Conservation (phyloP, 331 rosid genomes). For the Arachis monticola region DNA sequence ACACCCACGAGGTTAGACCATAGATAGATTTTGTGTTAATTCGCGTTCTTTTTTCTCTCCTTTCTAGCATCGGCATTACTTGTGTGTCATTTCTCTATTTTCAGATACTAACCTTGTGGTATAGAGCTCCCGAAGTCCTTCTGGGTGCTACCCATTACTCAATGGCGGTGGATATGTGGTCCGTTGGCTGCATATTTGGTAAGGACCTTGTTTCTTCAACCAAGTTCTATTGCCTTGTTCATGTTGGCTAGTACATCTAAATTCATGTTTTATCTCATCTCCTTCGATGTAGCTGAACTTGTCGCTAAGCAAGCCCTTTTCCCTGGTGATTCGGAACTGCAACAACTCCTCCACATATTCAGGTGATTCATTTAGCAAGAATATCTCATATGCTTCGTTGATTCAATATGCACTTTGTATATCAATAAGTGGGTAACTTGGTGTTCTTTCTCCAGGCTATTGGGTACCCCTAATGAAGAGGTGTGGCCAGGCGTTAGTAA, state of each 20-base stretch:
- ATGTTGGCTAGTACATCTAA: neutral
- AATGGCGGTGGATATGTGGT: conserved; percentile 96
- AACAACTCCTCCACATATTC: conserved; percentile 94
- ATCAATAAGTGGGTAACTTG: neutral
- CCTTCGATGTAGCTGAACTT: conserved; percentile 68
- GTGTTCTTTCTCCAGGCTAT: conserved; percentile 52
- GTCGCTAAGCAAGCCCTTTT: conserved; percentile 88
- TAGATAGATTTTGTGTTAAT: neutral
- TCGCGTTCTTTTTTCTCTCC: neutral
- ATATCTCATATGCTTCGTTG: neutral
- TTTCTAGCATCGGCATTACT: neutral
- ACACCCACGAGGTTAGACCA: conserved; percentile 80
- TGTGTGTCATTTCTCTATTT: neutral
- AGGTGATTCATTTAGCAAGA: conserved; percentile 42
- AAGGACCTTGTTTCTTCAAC: conserved; percentile 26
- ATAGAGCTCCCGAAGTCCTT: conserved; percentile 98
- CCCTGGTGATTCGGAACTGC: conserved; percentile 96
- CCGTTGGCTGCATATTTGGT: conserved; percentile 93
- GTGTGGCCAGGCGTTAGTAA: conserved; percentile 96
- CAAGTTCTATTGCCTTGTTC: neutral
- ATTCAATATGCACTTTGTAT: neutral
- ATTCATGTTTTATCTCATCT: neutral
- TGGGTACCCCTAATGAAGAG: conserved; percentile 93
- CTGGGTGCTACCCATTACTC: conserved; percentile 97
- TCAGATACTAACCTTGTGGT: conserved; percentile 97